A percentile compares a stretch with the other conserved stretches of the same genome.
Evolutionary conservation across 306 rosid species (phyloP).

Genomic region (Sechiopsis laciniata): DNA sequence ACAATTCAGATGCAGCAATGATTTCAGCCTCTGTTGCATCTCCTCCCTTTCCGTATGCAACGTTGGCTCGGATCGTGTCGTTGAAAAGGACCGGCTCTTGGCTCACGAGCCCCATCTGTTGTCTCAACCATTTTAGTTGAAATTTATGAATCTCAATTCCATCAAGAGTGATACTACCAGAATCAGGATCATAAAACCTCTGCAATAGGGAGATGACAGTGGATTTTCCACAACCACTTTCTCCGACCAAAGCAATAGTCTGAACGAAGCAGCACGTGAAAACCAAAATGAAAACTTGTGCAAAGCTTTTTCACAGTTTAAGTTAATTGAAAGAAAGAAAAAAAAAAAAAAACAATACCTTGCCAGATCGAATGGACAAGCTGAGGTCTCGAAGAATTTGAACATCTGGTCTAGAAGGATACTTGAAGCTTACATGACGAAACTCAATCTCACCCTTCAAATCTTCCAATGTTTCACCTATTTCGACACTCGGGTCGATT

Average conservation of each 20-base stretch:
- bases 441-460: conserved; percentile 61
- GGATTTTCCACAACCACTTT: conserved; percentile 84
- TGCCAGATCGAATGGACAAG: conserved; percentile 52
- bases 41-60: conserved; percentile 59
- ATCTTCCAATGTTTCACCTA: conserved; percentile 38
- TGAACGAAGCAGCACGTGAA: conserved; percentile 23
- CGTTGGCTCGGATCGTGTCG: conserved; percentile 69
- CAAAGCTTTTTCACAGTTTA: not conserved
- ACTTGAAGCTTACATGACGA: conserved; percentile 54
- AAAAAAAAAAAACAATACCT: conserved; percentile 32
- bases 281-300: conserved; percentile 19
- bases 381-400: conserved; percentile 53
- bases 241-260: conserved; percentile 83
- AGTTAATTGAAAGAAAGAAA: not conserved
- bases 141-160: conserved; percentile 50
- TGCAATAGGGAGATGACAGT: conserved; percentile 66
- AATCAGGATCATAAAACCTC: conserved; percentile 62
- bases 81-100: conserved; percentile 72
- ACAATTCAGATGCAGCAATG: conserved; percentile 56
- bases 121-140: conserved; percentile 65
- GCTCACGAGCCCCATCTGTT: conserved; percentile 70
- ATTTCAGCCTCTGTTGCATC: conserved; percentile 53
- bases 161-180: conserved; percentile 59
- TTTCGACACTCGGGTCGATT: conserved; percentile 46
- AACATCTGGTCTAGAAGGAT: conserved; percentile 58